A percentile compares a stretch with the other conserved stretches of the same genome.
Evolutionary conservation across 257 asterid genomes (phyloP).

Genomic region (Salvia miltiorrhiza): DNA sequence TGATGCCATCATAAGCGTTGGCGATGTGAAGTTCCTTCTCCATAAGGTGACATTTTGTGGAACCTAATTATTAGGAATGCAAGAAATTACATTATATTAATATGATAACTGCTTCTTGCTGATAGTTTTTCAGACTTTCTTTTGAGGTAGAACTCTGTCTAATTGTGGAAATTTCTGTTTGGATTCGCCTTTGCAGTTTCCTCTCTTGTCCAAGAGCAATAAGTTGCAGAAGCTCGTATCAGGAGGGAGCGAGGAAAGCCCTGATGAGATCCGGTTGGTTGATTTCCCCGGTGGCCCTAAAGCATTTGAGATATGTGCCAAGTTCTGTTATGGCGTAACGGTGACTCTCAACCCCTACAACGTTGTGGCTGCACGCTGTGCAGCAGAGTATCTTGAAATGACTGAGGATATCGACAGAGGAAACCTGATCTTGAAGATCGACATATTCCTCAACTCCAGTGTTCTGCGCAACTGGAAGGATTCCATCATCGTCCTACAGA

Average conservation of each 20-base stretch:
- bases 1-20: constrained; percentile 56
- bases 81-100: neutral
- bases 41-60: constrained; percentile 69
- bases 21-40: constrained; percentile 69
- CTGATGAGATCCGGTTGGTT: constrained; percentile 47
- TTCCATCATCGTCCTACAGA: constrained; percentile 80
- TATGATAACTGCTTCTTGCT: neutral
- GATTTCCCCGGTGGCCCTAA: constrained; percentile 93
- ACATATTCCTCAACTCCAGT: constrained; percentile 82
- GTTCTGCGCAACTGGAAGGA: constrained; percentile 87
- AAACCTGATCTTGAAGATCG: constrained; percentile 72
- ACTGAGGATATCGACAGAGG: constrained; percentile 77
- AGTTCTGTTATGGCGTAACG: constrained; percentile 83
- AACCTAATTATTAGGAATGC: neutral
- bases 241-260: constrained; percentile 38
- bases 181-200: constrained; percentile 51
- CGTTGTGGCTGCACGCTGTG: constrained; percentile 85
- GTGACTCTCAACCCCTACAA: constrained; percentile 86
- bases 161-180: neutral
- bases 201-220: constrained; percentile 87
- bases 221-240: constrained; percentile 59
- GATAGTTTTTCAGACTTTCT: neutral
- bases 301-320: constrained; percentile 87
- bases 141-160: neutral
- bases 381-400: constrained; percentile 92